Conservation (phyloP, 176 grass and related monocot genomes). For the Eragrostis nindensis region DNA sequence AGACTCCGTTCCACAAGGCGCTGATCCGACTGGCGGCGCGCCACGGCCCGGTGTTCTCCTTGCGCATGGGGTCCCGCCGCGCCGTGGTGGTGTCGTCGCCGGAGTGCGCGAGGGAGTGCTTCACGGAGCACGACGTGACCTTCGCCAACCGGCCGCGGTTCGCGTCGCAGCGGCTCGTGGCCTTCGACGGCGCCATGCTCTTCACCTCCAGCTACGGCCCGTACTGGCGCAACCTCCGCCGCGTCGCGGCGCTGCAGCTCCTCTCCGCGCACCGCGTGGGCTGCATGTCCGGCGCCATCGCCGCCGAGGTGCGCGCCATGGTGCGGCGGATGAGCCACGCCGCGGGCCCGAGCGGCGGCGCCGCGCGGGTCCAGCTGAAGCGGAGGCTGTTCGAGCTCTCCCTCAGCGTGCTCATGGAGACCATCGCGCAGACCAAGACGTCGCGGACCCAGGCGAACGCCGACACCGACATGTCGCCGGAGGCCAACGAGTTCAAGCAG, state of each 20-base stretch:
- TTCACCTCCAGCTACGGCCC: constrained; percentile 43
- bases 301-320: constrained; percentile 36
- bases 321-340: constrained; percentile 23
- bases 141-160: constrained; percentile 65
- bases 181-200: constrained; percentile 46
- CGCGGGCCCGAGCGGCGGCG: neutral
- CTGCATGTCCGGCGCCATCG: constrained; percentile 7
- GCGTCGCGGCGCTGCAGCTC: constrained; percentile 53
- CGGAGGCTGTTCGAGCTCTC: constrained; percentile 52
- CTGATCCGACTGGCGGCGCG: constrained; percentile 34
- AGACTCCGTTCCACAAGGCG: constrained; percentile 35
- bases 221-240: constrained; percentile 61
- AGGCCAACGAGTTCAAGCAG: constrained; percentile 36
- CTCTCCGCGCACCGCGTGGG: constrained; percentile 49
- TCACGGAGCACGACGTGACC: constrained; percentile 57
- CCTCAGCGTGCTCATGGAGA: constrained; percentile 49
- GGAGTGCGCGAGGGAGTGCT: constrained; percentile 42
- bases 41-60: constrained; percentile 49
- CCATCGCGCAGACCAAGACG: constrained; percentile 47
- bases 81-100: constrained; percentile 61
- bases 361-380: constrained; percentile 51
- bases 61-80: constrained; percentile 51
- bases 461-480: constrained; percentile 41
- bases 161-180: constrained; percentile 17
- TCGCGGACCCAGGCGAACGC: neutral